These are phyloP conservation scores for Medicago ruthenica DNA, from an alignment of 306 rosid genomes.

Conservation along the genomic window DNA sequence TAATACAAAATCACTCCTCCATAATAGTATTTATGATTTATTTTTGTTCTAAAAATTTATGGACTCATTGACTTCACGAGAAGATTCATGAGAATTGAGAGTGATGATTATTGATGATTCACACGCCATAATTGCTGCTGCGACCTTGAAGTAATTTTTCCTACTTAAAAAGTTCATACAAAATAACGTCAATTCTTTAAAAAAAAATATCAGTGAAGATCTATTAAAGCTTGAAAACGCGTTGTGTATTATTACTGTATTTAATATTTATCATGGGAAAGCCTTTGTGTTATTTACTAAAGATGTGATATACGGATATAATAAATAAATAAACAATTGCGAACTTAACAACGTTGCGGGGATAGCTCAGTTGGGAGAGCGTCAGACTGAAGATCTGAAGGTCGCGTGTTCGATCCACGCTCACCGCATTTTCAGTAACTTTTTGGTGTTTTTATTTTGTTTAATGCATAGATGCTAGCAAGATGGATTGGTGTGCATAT, in stretches of 20 bases:
- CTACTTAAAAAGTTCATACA: too few relatives aligned
- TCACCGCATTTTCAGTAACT: slow-evolving; percentile 47
- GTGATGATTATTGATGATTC: too few relatives aligned
- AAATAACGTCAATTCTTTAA: too few relatives aligned
- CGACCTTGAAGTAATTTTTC: background rate
- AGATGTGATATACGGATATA: too few relatives aligned
- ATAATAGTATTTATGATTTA: too few relatives aligned
- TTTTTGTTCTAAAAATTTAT: too few relatives aligned
- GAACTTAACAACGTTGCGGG: accelerated
- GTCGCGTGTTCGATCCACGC: slow-evolving; percentile 54
- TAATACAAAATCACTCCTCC: background rate
- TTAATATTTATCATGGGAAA: too few relatives aligned
- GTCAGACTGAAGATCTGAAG: slow-evolving; percentile 55
- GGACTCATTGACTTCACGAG: background rate
- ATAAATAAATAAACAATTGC: background rate
- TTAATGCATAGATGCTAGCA: background rate
- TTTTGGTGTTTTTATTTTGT: too few relatives aligned
- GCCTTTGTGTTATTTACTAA: too few relatives aligned
- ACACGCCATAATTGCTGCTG: background rate
- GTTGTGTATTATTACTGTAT: background rate
- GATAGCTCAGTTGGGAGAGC: slow-evolving; percentile 54
- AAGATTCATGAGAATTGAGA: background rate
- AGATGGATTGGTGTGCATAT: background rate
- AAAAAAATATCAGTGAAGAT: too few relatives aligned
- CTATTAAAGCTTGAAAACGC: background rate